A percentile compares a stretch with the other conserved stretches of the same genome.
These are phyloP conservation scores for Cutaneotrichosporon dermatis DNA, from an alignment of 1,284 basidiomycete species.

Conservation along the genomic window DNA sequence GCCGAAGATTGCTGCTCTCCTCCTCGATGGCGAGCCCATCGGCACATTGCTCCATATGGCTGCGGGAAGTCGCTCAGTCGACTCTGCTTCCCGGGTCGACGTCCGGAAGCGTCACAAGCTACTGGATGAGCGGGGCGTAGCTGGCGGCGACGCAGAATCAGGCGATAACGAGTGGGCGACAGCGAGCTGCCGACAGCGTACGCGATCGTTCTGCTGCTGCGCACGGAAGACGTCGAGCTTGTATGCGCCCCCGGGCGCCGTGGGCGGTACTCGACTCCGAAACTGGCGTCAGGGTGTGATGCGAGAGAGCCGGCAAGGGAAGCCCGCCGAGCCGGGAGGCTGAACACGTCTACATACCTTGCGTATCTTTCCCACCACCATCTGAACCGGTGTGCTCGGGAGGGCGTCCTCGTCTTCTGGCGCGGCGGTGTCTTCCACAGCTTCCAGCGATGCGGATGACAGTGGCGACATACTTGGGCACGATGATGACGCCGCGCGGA, in stretches of 20 bases:
- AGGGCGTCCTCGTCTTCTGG: not conserved
- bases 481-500: constrained; percentile 8
- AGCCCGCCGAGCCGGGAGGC: too few relatives aligned
- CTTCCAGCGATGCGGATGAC: constrained; percentile 4
- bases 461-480: constrained; percentile 6
- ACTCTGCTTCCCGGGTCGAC: constrained; percentile 15
- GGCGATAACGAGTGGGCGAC: constrained; percentile 6
- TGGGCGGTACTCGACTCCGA: constrained; percentile 15
- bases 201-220: not conserved
- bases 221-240: constrained; percentile 20
- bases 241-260: not conserved
- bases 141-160: constrained; percentile 2
- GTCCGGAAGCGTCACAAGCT: constrained; percentile 13
- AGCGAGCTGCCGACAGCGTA: too few relatives aligned
- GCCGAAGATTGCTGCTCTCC: constrained; percentile 5
- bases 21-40: constrained; percentile 13
- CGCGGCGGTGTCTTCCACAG: constrained; percentile 8
- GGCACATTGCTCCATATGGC: constrained; percentile 13
- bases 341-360: not conserved
- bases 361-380: constrained; percentile 18
- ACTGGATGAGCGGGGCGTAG: not conserved
- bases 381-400: not conserved
- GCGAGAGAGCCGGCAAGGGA: too few relatives aligned
- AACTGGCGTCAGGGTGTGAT: constrained; percentile 3
- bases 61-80: constrained; percentile 14